Evolutionary conservation across 2,329 filamentous ascomycete genomes (phyloP), one percentile per base, ranked within the genome.

Genomic region (Plectosphaerella cucumerina): DNA sequence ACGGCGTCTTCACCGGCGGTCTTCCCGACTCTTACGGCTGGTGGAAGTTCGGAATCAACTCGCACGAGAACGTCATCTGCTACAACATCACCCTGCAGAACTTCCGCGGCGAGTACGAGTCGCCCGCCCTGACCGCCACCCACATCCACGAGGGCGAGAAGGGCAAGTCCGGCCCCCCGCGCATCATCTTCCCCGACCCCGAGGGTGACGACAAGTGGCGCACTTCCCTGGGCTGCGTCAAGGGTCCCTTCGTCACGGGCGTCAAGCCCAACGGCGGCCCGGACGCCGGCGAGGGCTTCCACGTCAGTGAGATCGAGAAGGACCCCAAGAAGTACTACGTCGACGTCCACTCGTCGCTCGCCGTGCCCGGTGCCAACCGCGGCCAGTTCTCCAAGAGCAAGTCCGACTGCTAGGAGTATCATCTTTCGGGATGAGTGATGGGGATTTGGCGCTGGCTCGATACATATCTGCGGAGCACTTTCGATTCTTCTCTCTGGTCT

Each of bases 31-130:
- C 74, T 37, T 62, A 64, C 34, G 78, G 77, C 18, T 63, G 72
- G 52, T 82, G 74, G 70, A 72, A 75, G 58, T 77, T 74, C 58
- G 77, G 75, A 54, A 72, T 82, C 65, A 80, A 81, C 67, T 66
- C 70, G 23, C 58, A 66, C 20, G 63, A 70, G 31, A 63, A 74
- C 49, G 58, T 68, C 48, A 73, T 74, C 55, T 74, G 70, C 66
- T 73, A 71, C 62, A 74, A 80, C 65, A 80, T 81, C 62, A 76
- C 70, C 35, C 65, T 81, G 44, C 62, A 67, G 42, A 69, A 68
- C 53, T 76, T 81, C 60, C 67, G 66, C 20, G 78, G 78, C 49
- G 64, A 74, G 3, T 82, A 78, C 60, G 59, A 70, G 57, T 80
- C 76, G 8, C 67, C 70, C 0, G 78, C 79, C 42, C 57, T 62